A percentile compares a stretch with the other conserved stretches of the same genome.
These are phyloP conservation scores for Russula abietina DNA, from an alignment of 768 basidiomycete genomes.

Conservation along the genomic window DNA sequence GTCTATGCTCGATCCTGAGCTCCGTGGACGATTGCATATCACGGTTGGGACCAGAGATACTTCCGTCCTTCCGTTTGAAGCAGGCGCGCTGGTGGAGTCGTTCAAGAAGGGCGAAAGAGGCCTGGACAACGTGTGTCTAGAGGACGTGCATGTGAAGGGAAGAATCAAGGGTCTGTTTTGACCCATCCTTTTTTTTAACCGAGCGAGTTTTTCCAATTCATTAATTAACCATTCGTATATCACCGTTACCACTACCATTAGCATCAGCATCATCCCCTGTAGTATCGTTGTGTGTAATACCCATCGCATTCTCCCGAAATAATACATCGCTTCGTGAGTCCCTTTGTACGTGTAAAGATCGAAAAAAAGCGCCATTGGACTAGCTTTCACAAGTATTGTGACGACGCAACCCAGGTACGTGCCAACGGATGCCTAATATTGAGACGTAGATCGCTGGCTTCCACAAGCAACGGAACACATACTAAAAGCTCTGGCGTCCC, in stretches of 20 bases:
- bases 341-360: too few species aligned
- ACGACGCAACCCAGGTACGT: too few species aligned
- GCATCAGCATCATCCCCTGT: background rate
- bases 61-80: constrained; percentile 60
- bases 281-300: background rate
- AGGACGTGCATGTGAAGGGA: constrained; percentile 30
- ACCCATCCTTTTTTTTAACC: background rate
- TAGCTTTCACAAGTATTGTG: too few species aligned
- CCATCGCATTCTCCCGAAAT: background rate
- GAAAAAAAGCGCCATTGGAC: too few species aligned
- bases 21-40: constrained; percentile 62
- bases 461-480: too few species aligned
- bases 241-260: too few species aligned
- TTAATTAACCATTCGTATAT: background rate
- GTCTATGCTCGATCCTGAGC: constrained; percentile 39
- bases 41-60: constrained; percentile 71
- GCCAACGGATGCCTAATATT: too few species aligned
- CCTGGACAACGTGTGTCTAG: constrained; percentile 31
- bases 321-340: too few species aligned
- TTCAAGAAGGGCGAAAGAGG: constrained; percentile 40
- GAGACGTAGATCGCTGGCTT: too few species aligned
- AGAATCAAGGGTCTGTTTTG: constrained; percentile 29
- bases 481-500: too few species aligned
- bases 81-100: constrained; percentile 52
- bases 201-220: background rate